A percentile compares a stretch with the other conserved stretches of the same genome.
phyloP scores from a whole-genome alignment of 192 early-diverging fungal genomes.

The Ambispora gerdemannii region DNA sequence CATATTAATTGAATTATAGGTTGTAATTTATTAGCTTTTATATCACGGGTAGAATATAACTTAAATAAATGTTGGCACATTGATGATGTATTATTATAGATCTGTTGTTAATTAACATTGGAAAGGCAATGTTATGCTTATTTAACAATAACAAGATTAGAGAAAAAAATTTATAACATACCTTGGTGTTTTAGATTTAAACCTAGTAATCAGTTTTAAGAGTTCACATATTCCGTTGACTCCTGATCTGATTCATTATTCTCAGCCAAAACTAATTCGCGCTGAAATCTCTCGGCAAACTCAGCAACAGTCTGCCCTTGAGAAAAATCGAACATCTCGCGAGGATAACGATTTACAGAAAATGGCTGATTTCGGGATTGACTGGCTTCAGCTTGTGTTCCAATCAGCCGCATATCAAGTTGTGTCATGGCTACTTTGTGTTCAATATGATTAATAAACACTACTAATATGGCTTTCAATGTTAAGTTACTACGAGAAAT shows the following conservation, averaged over 20 bases:
- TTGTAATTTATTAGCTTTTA: too few relatives aligned
- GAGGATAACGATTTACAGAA: constrained; percentile 64
- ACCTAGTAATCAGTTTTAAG: too few relatives aligned
- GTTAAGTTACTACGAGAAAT: not conserved
- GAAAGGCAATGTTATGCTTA: too few relatives aligned
- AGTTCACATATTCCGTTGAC: constrained; percentile 6
- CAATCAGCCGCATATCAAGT: constrained; percentile 41
- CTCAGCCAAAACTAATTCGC: constrained; percentile 31
- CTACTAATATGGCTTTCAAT: not conserved
- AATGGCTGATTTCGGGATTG: constrained; percentile 44
- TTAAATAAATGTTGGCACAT: too few relatives aligned
- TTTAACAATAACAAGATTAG: too few relatives aligned
- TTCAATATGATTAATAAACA: not conserved
- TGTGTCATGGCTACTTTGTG: constrained; percentile 25
- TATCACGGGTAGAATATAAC: too few relatives aligned
- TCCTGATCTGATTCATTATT: not conserved
- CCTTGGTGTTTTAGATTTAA: too few relatives aligned
- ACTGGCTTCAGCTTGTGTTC: constrained; percentile 44
- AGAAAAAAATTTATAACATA: too few relatives aligned
- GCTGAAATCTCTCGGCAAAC: constrained; percentile 66
- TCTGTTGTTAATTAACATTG: too few relatives aligned
- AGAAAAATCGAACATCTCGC: constrained; percentile 71
- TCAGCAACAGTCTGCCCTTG: constrained; percentile 64
- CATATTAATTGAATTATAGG: too few relatives aligned
- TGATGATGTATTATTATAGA: too few relatives aligned